Base-by-base conservation (phyloP, 768 basidiomycete species). In the Boletales sp. region DNA sequence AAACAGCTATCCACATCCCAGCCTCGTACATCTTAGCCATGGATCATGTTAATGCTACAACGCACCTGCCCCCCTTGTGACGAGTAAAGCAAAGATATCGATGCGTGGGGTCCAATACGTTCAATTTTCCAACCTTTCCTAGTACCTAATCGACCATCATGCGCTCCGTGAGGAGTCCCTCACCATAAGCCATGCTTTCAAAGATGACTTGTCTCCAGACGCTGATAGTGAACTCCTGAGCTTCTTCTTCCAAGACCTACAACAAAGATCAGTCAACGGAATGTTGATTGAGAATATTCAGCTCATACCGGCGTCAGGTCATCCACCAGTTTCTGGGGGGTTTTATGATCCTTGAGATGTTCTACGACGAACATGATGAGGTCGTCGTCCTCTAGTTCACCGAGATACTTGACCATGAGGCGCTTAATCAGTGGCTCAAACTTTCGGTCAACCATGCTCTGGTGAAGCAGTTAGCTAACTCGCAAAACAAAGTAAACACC, bases 151-250 rank as follows among this genome's bases (percentile, higher is more conserved):
- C 87, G 62, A 91, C 84, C 72, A 87, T 76, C 81, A 89, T 82
- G 66, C 79, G 81, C 58, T 91, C 92, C 21, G 92, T 93, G 60
- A 87, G 82, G 53, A 95, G 75, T 36, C 92, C 92, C 68, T 94
- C 90, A 54, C 82, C 84, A 66, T 90, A 94, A 24, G 93, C 90
- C 82, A 91, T 87, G 61, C 91, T 93, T 75, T 97, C 94, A 65
- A 95, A 95, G 44, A 93, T 90, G 58, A 95, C 80, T 70, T 92
- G 89, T 47, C 91, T 82, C 94, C 94, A 97, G 42, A 97, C 76
- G 53, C 77, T 78, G 59, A 85, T 68, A n/a, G 82, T 75, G 50
- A 94, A 80, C 52, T 91, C 85, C 24, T 73, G 72, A 6, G 94
- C 93, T 65, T 97, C 94, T 67, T 95, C 94, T 64, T 93, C 93